Evolutionary conservation across 1,139 yeast species (phyloP).

Genomic region (Candida sanyaensis): DNA sequence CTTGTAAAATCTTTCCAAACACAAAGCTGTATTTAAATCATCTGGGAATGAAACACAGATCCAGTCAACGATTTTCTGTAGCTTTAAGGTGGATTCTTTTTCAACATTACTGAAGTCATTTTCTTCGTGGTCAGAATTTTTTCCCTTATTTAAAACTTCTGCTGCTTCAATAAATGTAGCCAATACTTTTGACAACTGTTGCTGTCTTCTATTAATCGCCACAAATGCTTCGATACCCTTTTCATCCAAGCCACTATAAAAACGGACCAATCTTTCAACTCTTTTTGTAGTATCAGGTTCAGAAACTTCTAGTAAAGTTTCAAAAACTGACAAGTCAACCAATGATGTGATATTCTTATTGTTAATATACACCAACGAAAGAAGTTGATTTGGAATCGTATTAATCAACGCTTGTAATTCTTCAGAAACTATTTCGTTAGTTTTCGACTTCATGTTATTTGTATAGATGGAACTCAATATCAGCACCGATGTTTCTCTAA

Average conservation of each 20-base stretch:
- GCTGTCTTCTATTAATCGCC: slow-evolving; percentile 71
- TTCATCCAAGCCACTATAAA: slow-evolving; percentile 52
- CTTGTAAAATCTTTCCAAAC: slow-evolving; percentile 52
- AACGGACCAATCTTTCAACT: slow-evolving; percentile 52
- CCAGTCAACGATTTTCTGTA: slow-evolving; percentile 67
- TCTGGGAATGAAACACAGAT: slow-evolving; percentile 59
- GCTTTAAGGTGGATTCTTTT: slow-evolving; percentile 31
- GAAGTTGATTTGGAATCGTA: slow-evolving; percentile 66
- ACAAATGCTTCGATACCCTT: slow-evolving; percentile 64
- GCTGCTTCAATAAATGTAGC: slow-evolving; percentile 34
- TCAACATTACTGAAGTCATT: slow-evolving; percentile 23
- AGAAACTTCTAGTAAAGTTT: slow-evolving; percentile 58
- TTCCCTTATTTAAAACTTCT: slow-evolving; percentile 30
- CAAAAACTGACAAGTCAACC: slow-evolving; percentile 65
- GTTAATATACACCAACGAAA: slow-evolving; percentile 74
- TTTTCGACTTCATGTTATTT: slow-evolving; percentile 23
- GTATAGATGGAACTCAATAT: slow-evolving; percentile 59
- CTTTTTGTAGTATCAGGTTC: slow-evolving; percentile 46
- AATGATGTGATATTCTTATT: slow-evolving; percentile 67
- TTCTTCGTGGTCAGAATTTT: slow-evolving; percentile 38
- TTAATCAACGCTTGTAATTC: slow-evolving; percentile 37
- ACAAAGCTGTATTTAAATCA: slow-evolving; percentile 44
- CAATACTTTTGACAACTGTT: slow-evolving; percentile 51
- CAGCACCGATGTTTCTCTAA: slow-evolving; percentile 63
- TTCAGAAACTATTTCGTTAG: slow-evolving; percentile 14